phyloP scores from a whole-genome alignment of 768 basidiomycete species.

The Mycena venus region DNA sequence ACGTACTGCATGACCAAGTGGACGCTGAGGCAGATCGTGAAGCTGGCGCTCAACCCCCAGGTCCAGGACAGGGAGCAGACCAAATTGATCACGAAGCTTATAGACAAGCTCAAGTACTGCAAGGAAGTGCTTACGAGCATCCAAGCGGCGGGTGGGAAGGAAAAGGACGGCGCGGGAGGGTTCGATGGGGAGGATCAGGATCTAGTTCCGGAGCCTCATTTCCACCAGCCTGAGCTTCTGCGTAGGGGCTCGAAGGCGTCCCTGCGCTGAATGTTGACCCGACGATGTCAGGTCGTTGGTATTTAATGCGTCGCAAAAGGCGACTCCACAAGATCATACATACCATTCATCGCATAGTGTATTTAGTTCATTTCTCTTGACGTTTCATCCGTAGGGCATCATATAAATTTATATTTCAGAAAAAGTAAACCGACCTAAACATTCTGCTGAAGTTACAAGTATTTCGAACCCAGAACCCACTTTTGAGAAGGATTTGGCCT shows the following conservation, averaged over 20 bases:
- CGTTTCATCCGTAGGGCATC: constrained; percentile 9
- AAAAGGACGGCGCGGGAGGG: constrained; percentile 30
- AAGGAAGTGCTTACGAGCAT: constrained; percentile 87
- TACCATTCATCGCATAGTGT: constrained; percentile 31
- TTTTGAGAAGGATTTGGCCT: no score
- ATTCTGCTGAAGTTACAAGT: no score
- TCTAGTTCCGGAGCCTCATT: constrained; percentile 18
- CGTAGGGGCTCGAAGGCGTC: constrained; percentile 38
- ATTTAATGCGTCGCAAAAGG: constrained; percentile 35
- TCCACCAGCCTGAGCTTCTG: constrained; percentile 30
- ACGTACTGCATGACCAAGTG: constrained; percentile 82
- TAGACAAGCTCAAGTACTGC: constrained; percentile 89
- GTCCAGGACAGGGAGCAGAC: constrained; percentile 64
- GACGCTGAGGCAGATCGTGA: constrained; percentile 80
- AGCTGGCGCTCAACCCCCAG: constrained; percentile 55
- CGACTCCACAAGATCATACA: constrained; percentile 23
- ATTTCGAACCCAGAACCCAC: no score
- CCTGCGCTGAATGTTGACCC: constrained; percentile 33
- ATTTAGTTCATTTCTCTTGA: constrained; percentile 10
- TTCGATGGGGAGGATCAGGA: constrained; percentile 40
- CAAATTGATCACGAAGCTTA: constrained; percentile 72
- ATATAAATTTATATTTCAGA: neutral
- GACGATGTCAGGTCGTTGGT: constrained; percentile 36
- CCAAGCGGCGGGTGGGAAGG: constrained; percentile 66
- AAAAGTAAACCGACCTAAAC: no score